These are phyloP conservation scores for Inga laurina DNA, from an alignment of 306 rosid species.

Conservation along the genomic window DNA sequence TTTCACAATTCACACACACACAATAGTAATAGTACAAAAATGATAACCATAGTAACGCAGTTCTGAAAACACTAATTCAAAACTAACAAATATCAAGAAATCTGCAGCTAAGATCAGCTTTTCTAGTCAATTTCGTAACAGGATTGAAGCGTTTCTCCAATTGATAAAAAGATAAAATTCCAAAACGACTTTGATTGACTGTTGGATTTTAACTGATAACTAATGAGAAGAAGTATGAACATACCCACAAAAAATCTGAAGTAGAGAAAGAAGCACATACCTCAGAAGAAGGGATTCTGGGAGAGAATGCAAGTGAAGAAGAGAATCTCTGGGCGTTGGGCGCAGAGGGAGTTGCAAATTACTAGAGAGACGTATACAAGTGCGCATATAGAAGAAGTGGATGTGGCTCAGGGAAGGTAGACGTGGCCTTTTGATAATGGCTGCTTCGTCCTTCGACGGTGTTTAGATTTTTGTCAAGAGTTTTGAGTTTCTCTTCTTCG, in stretches of 20 bases:
- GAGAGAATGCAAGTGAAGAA: conserved; percentile 4
- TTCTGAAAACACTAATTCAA: background rate
- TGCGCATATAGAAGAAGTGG: conserved; percentile 44
- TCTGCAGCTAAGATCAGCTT: background rate
- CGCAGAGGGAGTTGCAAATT: conserved; percentile 13
- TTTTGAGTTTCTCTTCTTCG: background rate
- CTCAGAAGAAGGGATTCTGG: conserved; percentile 28
- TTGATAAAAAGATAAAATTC: background rate
- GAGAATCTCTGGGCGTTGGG: conserved; percentile 26
- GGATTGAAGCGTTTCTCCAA: conserved; percentile 2
- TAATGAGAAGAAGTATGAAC: background rate
- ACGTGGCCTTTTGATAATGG: conserved; percentile 69
- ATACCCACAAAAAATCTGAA: background rate
- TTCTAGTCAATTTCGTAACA: conserved; percentile 2
- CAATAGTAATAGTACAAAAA: background rate
- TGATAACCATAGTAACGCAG: background rate
- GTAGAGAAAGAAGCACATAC: conserved; percentile 31
- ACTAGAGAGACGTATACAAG: background rate
- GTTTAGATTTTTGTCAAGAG: conserved; percentile 6
- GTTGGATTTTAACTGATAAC: background rate
- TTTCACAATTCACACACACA: background rate
- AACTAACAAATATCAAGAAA: background rate
- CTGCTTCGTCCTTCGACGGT: conserved; percentile 22
- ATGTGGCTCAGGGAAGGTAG: conserved; percentile 54
- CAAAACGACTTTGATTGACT: background rate